Base-by-base conservation (phyloP, 1,284 basidiomycete species). In the Fistulinella cinereoalba region DNA sequence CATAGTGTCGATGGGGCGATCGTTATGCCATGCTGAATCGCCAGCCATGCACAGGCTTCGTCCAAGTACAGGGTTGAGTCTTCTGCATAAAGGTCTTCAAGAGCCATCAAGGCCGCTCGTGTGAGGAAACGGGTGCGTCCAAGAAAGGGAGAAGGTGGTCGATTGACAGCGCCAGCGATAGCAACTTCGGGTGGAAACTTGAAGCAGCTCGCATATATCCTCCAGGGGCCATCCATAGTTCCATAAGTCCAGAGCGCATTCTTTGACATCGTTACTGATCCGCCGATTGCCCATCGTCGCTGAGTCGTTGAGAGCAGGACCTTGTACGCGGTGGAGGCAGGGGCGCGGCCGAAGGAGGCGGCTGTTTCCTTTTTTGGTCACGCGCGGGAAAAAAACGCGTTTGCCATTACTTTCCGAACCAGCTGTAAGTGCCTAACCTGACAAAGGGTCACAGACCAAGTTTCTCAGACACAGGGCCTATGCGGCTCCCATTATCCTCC, bases 401-500 rank as follows among this genome's bases (percentile, higher is more conserved):
- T n/a, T n/a, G n/a, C n/a, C n/a, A n/a, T n/a, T n/a, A n/a, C n/a
- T n/a, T n/a, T n/a, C n/a, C n/a, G n/a, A n/a, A n/a, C n/a, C n/a
- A n/a, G n/a, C n/a, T n/a, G n/a, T n/a, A n/a, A n/a, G n/a, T n/a
- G n/a, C n/a, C n/a, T n/a, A n/a, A n/a, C n/a, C n/a, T n/a, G n/a
- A n/a, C n/a, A n/a, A n/a, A n/a, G n/a, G n/a, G n/a, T n/a, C n/a
- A n/a, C n/a, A n/a, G n/a, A n/a, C n/a, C n/a, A n/a, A n/a, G 6
- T 19, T 19, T 34, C 33, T 21, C 33, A 32, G 13, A 6, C 5
- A 9, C 15, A 16, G 13, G 12, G n/a, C 22, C 34, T 22, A 60
- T 64, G 60, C 48, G 28, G 7, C 60, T 64, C 44, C 49, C 39
- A 0, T 47, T 67, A 2, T 61, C 62, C 18, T 40, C 52, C 3